Conservation (phyloP, 352 stramenopile species). For the Phytopythium litorale region DNA sequence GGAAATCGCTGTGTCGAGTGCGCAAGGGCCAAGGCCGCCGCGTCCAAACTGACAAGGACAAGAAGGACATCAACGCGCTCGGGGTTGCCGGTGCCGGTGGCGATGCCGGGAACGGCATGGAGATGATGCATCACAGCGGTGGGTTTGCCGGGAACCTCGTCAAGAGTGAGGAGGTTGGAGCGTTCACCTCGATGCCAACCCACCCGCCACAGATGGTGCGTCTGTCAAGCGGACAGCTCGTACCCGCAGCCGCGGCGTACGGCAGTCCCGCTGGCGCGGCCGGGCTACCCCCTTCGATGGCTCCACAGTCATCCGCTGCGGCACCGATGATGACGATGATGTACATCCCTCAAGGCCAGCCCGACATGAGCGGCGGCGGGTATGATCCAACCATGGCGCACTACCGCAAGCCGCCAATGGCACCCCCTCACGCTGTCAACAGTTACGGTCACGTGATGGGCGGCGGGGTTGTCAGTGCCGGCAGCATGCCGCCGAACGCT, state of each 20-base stretch:
- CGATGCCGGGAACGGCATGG: neutral
- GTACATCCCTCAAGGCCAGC: constrained; percentile 20
- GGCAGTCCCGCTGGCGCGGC: constrained; percentile 10
- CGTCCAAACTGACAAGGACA: constrained; percentile 37
- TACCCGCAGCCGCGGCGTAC: constrained; percentile 21
- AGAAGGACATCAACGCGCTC: constrained; percentile 20
- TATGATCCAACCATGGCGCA: constrained; percentile 53
- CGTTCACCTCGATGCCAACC: constrained; percentile 44
- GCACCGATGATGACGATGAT: constrained; percentile 29
- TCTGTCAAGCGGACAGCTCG: constrained; percentile 29
- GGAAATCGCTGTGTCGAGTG: constrained; percentile 86
- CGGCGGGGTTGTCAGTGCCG: neutral
- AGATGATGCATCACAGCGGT: constrained; percentile 1
- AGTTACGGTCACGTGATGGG: constrained; percentile 33
- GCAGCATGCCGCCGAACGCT: neutral
- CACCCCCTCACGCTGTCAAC: constrained; percentile 25
- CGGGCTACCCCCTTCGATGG: neutral
- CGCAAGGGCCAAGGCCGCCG: constrained; percentile 58
- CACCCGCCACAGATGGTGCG: constrained; percentile 29
- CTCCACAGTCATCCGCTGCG: neutral
- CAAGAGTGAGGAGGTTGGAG: constrained; percentile 62
- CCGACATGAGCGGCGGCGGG: constrained; percentile 34
- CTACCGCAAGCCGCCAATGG: constrained; percentile 40
- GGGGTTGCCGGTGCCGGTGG: constrained; percentile 10
- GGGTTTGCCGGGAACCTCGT: constrained; percentile 49